phyloP scores from a whole-genome alignment of 129 eudicot species.

The Chrysanthemum seticuspe region DNA sequence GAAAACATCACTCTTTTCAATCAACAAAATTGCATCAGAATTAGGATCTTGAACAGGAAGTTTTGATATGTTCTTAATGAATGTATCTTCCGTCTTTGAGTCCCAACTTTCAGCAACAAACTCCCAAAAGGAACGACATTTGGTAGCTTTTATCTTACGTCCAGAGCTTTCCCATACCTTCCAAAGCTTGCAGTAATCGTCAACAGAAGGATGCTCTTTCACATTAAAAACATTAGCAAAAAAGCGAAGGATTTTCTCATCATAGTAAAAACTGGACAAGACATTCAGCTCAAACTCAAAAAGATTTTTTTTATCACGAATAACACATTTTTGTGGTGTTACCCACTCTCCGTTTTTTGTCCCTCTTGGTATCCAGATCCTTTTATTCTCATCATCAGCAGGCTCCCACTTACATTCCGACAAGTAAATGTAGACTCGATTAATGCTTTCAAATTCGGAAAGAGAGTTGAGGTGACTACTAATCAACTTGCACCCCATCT shows the following conservation, averaged over 20 bases:
- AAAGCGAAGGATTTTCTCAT: constrained; percentile 35
- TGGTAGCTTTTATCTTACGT: constrained; percentile 16
- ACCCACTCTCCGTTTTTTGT: constrained; percentile 46
- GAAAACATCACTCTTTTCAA: constrained; percentile 42
- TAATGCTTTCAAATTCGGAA: constrained; percentile 27
- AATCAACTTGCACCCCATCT: constrained; percentile 34
- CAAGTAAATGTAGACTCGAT: constrained; percentile 41
- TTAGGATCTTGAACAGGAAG: constrained; percentile 38
- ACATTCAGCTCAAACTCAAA: constrained; percentile 36
- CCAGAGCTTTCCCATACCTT: constrained; percentile 52
- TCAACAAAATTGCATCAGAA: constrained; percentile 29
- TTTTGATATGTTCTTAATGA: constrained; percentile 30
- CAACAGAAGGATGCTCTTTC: constrained; percentile 37
- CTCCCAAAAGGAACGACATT: constrained; percentile 55
- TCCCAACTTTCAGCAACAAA: constrained; percentile 37
- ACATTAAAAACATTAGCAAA: constrained; percentile 37
- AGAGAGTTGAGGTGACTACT: constrained; percentile 30
- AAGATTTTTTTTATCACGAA: constrained; percentile 36
- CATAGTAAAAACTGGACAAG: constrained; percentile 39
- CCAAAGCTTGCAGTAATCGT: constrained; percentile 55
- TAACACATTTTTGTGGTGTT: constrained; percentile 39
- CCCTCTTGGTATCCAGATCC: constrained; percentile 52
- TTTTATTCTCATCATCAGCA: constrained; percentile 3
- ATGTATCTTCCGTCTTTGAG: constrained; percentile 20
- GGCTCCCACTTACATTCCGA: constrained; percentile 27